Evolutionary conservation across 441 rosid species (phyloP).

Genomic region (Dalechampia spathulata): DNA sequence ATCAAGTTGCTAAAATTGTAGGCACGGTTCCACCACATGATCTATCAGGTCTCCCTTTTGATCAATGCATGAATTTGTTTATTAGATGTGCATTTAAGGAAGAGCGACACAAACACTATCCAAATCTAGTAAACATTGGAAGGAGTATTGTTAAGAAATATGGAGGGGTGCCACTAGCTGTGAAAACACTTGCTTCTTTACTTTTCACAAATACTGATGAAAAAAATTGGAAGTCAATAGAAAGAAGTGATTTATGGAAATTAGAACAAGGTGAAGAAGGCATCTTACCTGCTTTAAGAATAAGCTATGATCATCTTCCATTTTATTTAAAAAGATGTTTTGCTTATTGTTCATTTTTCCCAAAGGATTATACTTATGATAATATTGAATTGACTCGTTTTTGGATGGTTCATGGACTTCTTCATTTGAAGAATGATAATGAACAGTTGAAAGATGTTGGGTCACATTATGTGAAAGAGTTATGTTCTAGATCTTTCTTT

Average conservation of each 20-base stretch:
- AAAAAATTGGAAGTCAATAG: neutral
- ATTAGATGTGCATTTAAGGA: neutral
- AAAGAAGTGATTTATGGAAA: neutral
- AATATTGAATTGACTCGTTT: neutral
- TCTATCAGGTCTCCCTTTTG: neutral
- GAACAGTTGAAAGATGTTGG: slow-evolving; percentile 3
- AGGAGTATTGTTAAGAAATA: neutral
- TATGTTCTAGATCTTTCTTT: neutral
- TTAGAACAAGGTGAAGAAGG: neutral
- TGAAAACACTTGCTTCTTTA: neutral
- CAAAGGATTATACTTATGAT: neutral
- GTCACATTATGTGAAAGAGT: neutral
- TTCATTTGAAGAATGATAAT: neutral
- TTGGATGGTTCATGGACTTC: neutral
- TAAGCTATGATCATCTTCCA: slow-evolving; percentile 6
- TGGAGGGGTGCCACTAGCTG: slow-evolving; percentile 14
- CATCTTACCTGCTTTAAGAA: neutral
- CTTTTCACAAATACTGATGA: neutral
- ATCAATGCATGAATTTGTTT: slow-evolving; percentile 9
- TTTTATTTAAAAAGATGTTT: slow-evolving; percentile 5
- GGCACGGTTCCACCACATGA: neutral
- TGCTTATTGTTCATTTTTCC: slow-evolving; percentile 13
- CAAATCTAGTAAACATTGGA: neutral
- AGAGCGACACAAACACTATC: neutral
- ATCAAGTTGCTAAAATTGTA: no score